Conservation (phyloP, 148 eudicot genomes). For the Amaranthus palmeri region DNA sequence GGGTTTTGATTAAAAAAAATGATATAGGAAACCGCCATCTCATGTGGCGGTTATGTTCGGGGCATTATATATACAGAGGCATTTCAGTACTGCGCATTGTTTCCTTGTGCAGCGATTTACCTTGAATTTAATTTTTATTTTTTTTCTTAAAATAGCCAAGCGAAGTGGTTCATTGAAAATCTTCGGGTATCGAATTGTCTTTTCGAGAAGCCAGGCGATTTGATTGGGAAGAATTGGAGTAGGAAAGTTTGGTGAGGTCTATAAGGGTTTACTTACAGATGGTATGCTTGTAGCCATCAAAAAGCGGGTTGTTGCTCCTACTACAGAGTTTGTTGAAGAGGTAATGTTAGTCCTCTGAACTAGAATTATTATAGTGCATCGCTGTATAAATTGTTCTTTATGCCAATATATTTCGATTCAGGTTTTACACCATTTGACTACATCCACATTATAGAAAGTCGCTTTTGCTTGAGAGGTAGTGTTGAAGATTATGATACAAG, state of each 20-base stretch:
- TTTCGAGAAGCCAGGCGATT: slow-evolving; percentile 76
- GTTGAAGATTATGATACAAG: no score
- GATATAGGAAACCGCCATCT: no score
- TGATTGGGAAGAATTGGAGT: slow-evolving; percentile 74
- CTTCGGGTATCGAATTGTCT: slow-evolving; percentile 53
- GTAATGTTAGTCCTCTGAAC: slow-evolving; percentile 32
- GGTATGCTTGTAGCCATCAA: slow-evolving; percentile 92
- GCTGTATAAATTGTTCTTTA: neutral
- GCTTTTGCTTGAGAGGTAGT: neutral
- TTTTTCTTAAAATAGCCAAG: no score
- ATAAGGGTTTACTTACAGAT: slow-evolving; percentile 88
- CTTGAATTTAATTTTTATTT: no score
- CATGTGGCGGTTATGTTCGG: no score
- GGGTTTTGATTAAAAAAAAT: no score
- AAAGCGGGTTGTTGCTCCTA: slow-evolving; percentile 60
- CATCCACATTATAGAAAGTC: neutral
- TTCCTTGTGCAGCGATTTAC: no score
- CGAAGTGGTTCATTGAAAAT: no score
- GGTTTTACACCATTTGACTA: neutral
- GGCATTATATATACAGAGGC: no score
- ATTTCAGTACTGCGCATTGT: no score
- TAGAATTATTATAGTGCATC: neutral
- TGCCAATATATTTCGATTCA: neutral
- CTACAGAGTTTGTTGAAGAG: slow-evolving; percentile 82
- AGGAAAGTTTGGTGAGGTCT: no score